phyloP scores from a whole-genome alignment of 148 eudicot species.

The Dianthus caryophyllus region DNA sequence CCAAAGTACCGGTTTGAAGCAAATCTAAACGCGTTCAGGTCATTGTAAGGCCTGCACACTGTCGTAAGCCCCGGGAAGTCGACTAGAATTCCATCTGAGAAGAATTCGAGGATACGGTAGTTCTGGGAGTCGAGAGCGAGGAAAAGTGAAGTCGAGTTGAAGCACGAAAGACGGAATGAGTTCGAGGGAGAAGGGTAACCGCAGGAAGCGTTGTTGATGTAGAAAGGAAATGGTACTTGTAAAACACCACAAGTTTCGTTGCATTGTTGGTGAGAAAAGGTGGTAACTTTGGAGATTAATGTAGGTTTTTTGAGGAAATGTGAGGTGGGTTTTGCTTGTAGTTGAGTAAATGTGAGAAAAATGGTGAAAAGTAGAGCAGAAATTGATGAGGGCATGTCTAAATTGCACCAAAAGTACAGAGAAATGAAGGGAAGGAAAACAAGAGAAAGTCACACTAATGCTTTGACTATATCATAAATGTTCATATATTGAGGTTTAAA shows the following conservation, averaged over 20 bases:
- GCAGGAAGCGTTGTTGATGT: slow-evolving; percentile 36
- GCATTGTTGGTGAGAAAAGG: slow-evolving; percentile 25
- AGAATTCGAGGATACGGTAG: slow-evolving; percentile 62
- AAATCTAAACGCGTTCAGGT: slow-evolving; percentile 55
- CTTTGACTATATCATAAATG: too few species aligned
- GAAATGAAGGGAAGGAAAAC: too few species aligned
- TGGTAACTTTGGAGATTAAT: neutral
- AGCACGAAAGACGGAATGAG: slow-evolving; percentile 50
- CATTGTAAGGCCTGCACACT: slow-evolving; percentile 49
- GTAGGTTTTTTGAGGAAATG: slow-evolving; percentile 12
- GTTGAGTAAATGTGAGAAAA: slow-evolving; percentile 17
- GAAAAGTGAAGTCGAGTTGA: slow-evolving; percentile 47
- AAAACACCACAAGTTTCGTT: slow-evolving; percentile 53
- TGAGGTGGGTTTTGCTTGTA: slow-evolving; percentile 25
- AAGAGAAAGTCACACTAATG: too few species aligned
- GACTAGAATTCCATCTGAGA: slow-evolving; percentile 56
- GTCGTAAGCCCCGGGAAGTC: slow-evolving; percentile 51
- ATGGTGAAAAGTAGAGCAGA: slow-evolving; percentile 13
- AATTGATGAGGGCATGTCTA: slow-evolving; percentile 21
- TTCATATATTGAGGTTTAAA: too few species aligned
- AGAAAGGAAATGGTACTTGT: slow-evolving; percentile 58
- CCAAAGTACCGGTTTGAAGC: slow-evolving; percentile 39
- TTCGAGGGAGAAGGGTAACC: slow-evolving; percentile 27
- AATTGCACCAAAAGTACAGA: slow-evolving; percentile 1
- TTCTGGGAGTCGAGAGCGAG: slow-evolving; percentile 41